These are phyloP conservation scores for Myriosclerotinia scirpicola DNA, from an alignment of 2,329 filamentous ascomycete species.

Conservation along the genomic window DNA sequence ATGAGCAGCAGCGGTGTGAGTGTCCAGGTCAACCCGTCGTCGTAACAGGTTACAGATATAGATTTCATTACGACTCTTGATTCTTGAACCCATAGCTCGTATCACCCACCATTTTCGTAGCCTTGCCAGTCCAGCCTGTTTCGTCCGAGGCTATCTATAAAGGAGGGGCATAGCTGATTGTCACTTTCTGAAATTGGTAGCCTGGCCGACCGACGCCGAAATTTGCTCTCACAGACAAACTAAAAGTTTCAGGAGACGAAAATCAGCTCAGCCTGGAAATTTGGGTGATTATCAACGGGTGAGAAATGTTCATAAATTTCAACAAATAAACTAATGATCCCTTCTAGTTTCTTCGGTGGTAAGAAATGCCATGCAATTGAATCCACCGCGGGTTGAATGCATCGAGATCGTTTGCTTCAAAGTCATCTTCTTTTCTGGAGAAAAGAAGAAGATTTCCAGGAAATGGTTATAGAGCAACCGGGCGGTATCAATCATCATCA, in stretches of 20 bases:
- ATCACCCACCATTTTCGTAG: constrained; percentile 9
- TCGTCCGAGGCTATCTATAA: neutral
- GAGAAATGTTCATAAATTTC: neutral
- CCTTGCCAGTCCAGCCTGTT: constrained; percentile 11
- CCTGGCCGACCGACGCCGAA: constrained; percentile 17
- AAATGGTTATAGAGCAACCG: neutral
- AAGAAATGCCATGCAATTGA: neutral
- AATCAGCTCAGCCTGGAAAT: constrained; percentile 20
- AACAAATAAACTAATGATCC: neutral
- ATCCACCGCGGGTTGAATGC: neutral
- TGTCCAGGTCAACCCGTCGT: constrained; percentile 23
- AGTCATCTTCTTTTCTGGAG: neutral
- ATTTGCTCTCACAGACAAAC: constrained; percentile 6
- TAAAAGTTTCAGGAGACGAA: constrained; percentile 17
- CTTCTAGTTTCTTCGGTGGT: constrained; percentile 1
- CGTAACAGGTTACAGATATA: neutral
- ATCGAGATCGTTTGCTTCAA: constrained; percentile 7
- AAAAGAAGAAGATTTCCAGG: neutral
- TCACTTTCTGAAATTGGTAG: constrained; percentile 16
- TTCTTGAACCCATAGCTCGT: constrained; percentile 12
- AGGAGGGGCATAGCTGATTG: constrained; percentile 10
- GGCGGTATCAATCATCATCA: neutral
- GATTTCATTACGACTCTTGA: neutral
- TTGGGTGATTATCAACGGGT: neutral
- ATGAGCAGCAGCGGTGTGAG: constrained; percentile 21